A percentile compares a stretch with the other conserved stretches of the same genome.
Conservation (phyloP, 768 basidiomycete species). For the Auriculariales sp. region DNA sequence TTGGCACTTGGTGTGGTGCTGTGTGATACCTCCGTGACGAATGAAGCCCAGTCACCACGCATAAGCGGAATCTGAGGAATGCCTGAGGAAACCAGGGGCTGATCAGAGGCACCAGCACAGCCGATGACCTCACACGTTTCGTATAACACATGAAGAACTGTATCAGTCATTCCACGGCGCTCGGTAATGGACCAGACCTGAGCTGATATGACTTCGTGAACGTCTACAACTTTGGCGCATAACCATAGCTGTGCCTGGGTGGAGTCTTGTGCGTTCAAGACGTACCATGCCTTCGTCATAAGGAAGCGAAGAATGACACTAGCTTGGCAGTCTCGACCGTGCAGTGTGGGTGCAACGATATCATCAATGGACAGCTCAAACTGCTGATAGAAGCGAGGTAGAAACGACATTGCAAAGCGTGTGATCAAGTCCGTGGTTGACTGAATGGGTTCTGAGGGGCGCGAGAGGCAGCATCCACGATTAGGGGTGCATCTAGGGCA, state of each 20-base stretch:
- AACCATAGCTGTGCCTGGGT: conserved; percentile 21
- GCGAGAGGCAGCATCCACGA: too few species aligned
- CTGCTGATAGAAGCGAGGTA: too few species aligned
- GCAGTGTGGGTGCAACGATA: too few species aligned
- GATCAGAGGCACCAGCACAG: conserved; percentile 9
- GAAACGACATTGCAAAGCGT: too few species aligned
- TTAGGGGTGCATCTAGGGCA: too few species aligned
- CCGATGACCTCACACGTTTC: conserved; percentile 64
- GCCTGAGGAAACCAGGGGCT: background rate
- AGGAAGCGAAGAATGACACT: conserved; percentile 39
- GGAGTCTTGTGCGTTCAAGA: conserved; percentile 34
- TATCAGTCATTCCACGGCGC: conserved; percentile 4
- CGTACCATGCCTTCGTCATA: conserved; percentile 48
- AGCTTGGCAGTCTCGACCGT: too few species aligned
- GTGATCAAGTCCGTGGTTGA: too few species aligned
- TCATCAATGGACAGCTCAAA: too few species aligned
- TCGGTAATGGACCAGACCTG: conserved; percentile 49
- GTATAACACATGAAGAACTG: conserved; percentile 45
- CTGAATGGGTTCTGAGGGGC: too few species aligned
- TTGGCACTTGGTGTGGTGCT: conserved; percentile 1
- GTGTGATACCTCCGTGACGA: conserved; percentile 23
- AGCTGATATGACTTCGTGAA: conserved; percentile 33
- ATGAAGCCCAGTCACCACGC: conserved; percentile 57
- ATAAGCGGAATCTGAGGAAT: conserved; percentile 14
- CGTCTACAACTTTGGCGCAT: conserved; percentile 27